Evolutionary conservation across 176 grass and related monocot genomes (phyloP).

Genomic region (Lolium rigidum): DNA sequence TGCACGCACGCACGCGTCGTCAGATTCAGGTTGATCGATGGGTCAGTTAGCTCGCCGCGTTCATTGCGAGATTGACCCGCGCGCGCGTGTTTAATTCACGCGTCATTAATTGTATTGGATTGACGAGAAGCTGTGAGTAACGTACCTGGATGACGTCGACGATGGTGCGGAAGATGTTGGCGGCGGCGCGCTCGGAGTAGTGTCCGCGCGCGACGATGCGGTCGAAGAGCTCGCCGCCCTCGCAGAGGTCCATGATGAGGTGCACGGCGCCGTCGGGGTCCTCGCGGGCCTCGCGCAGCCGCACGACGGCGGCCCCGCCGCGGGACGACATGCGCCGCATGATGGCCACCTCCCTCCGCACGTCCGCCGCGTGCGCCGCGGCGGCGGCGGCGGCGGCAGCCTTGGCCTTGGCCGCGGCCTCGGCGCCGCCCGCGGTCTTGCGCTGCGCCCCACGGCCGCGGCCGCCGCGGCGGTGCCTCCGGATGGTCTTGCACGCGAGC

Average conservation of each 20-base stretch:
- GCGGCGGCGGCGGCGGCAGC: background rate
- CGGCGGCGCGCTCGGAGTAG: slow-evolving; percentile 80
- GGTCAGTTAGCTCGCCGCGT: background rate
- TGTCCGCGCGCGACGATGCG: slow-evolving; percentile 75
- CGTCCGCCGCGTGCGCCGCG: slow-evolving; percentile 36
- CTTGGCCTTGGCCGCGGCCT: background rate
- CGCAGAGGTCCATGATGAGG: slow-evolving; percentile 94
- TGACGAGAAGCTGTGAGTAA: too few species aligned
- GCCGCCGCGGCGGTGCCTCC: slow-evolving; percentile 37
- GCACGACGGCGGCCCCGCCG: slow-evolving; percentile 49
- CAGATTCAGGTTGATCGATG: background rate
- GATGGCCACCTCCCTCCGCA: slow-evolving; percentile 61
- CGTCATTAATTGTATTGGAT: too few species aligned
- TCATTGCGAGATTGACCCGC: background rate
- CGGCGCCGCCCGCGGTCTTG: background rate
- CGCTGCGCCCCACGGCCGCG: background rate
- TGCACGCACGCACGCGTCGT: too few species aligned
- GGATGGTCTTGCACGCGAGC: slow-evolving; percentile 75
- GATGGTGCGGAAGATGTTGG: slow-evolving; percentile 68
- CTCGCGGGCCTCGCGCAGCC: slow-evolving; percentile 55
- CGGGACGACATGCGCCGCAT: slow-evolving; percentile 59
- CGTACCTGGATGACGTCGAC: slow-evolving; percentile 68
- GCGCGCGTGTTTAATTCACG: too few species aligned
- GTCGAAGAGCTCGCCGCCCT: slow-evolving; percentile 93
- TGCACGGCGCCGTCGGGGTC: slow-evolving; percentile 66